A percentile compares a stretch with the other conserved stretches of the same genome.
phyloP scores from a whole-genome alignment of 805 yeast species.

The Ascoidea rubescens region DNA sequence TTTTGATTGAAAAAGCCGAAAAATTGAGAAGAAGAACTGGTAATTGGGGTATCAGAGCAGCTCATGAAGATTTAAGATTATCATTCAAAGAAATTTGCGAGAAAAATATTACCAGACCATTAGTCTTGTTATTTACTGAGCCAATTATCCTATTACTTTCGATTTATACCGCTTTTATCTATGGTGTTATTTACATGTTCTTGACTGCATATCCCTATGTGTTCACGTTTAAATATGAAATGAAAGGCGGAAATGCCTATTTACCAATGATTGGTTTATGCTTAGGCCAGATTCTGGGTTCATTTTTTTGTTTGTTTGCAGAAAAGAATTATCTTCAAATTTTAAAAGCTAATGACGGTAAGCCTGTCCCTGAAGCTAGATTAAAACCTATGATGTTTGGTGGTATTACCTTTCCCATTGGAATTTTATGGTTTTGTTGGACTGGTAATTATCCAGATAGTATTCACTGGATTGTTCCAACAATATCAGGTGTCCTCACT shows the following conservation, averaged over 20 bases:
- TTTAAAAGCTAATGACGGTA: constrained; percentile 38
- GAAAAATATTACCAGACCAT: constrained; percentile 55
- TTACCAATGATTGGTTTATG: constrained; percentile 72
- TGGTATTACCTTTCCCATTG: constrained; percentile 56
- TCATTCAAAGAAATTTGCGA: constrained; percentile 43
- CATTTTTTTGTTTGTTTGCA: constrained; percentile 28
- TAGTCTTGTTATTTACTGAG: constrained; percentile 51
- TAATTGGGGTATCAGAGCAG: constrained; percentile 73
- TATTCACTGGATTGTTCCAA: constrained; percentile 77
- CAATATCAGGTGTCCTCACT: constrained; percentile 45
- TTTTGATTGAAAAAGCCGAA: constrained; percentile 49
- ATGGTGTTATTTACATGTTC: constrained; percentile 64
- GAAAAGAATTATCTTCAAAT: constrained; percentile 40
- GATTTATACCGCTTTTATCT: constrained; percentile 63
- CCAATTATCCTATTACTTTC: constrained; percentile 61
- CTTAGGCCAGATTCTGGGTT: constrained; percentile 55
- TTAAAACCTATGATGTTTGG: constrained; percentile 66
- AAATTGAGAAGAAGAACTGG: constrained; percentile 52
- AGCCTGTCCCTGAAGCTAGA: constrained; percentile 68
- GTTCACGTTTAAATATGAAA: constrained; percentile 47
- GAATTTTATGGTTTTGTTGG: constrained; percentile 83
- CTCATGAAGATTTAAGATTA: constrained; percentile 51
- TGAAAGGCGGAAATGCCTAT: constrained; percentile 50
- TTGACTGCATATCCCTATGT: constrained; percentile 68
- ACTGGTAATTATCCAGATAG: constrained; percentile 58